Evolutionary conservation across 192 early-diverging fungal genomes (phyloP), one percentile per base, ranked within the genome.

Genomic region (Backusella macrospora): DNA sequence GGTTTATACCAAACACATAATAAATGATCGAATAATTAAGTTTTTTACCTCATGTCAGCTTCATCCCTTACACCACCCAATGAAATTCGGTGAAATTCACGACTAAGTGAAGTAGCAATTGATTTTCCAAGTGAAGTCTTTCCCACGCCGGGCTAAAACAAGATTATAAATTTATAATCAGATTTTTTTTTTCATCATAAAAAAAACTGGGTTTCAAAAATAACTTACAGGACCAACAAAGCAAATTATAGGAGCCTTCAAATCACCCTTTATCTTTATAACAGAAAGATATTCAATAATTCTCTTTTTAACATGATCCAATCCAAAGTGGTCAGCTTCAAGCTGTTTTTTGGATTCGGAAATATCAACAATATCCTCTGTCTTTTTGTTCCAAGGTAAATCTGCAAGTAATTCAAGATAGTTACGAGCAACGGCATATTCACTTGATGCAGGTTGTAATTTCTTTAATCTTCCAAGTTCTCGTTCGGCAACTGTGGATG

Each of bases 41-140:
- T 12, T 16, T 16, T 10, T 46, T 73, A 65, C 72, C 92, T 82
- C 63, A 96, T 94, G 70, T 95, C 95, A 23, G 95, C 92, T 76
- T 93, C 95, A 77, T 96, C 95, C 44, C 90, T 83, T 6, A 96
- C 90, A 40, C 95, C 95, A 37, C 95, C 95, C 21, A 96, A 76
- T 4, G 90, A 87, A 40, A 96, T 92, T 34, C 95, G 85, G 72
- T 94, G 88, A 77, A 96, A 96, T 69, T 93, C 87, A n/a, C 95
- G 80, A 7, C 86, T 87, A 62, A 95, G 80, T 3, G 94, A 87
- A 18, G 76, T 81, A 7, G 93, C 95, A 72, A 96, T 92, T 3
- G 88, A 90, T 55, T 90, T 89, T 14, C 92, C 95, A 3, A 96
- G 73, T 42, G 89, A 90, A 0, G 95, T 96, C 77, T 96, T 96